Conservation (phyloP, 208 protist species). For the Wallacemonas sp. region DNA sequence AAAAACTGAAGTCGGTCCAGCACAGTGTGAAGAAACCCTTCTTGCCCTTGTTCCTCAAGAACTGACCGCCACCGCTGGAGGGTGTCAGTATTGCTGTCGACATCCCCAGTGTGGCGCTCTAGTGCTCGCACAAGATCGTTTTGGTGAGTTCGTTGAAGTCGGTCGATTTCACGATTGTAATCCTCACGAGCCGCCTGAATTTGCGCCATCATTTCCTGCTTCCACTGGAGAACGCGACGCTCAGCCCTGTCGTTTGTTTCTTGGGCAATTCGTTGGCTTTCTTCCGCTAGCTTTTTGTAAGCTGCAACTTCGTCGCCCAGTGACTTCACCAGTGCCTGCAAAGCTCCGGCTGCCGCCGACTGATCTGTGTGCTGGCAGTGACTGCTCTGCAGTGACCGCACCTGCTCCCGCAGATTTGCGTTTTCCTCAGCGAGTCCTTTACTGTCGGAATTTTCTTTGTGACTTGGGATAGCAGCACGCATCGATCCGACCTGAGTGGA, state of each 20-base stretch:
- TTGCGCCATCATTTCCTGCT: constrained; percentile 15
- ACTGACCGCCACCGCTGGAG: constrained; percentile 9
- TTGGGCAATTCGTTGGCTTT: constrained; percentile 5
- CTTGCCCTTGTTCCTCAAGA: constrained; percentile 6
- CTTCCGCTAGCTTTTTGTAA: constrained; percentile 15
- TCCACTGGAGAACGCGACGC: constrained; percentile 13
- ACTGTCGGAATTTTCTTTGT: constrained; percentile 42
- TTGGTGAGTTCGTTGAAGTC: constrained; percentile 10
- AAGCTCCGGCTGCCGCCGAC: not conserved
- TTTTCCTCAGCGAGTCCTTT: constrained; percentile 30
- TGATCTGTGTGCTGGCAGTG: constrained; percentile 1
- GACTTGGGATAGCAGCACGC: not conserved
- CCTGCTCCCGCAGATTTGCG: constrained; percentile 32
- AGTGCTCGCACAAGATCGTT: constrained; percentile 11
- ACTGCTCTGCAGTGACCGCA: constrained; percentile 18
- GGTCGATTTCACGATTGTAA: constrained; percentile 16
- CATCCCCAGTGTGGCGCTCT: not conserved
- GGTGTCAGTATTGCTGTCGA: not conserved
- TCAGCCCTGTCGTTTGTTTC: constrained; percentile 5
- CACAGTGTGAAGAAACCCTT: constrained; percentile 56
- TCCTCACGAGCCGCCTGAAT: constrained; percentile 13
- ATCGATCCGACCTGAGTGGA: constrained; percentile 1
- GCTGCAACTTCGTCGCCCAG: not conserved
- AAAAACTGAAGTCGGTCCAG: constrained; percentile 62
- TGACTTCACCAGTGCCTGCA: constrained; percentile 7